phyloP scores from a whole-genome alignment of 1,284 basidiomycete genomes.

The Pseudozyma tsukubaensis region DNA sequence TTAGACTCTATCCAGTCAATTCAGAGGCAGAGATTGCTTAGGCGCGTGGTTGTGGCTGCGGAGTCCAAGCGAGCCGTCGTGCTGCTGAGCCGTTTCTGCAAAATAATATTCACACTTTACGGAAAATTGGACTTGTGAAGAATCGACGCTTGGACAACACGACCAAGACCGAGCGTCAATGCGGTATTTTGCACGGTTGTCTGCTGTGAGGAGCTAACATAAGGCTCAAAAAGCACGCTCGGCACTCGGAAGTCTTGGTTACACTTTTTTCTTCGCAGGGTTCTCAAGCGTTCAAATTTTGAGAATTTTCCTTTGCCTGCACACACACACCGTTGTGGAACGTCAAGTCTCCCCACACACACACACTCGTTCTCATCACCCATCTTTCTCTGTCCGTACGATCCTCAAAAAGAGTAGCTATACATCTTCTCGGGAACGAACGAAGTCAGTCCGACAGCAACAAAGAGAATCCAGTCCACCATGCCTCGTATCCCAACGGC shows the following conservation, averaged over 20 bases:
- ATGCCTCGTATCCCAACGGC: slow-evolving; percentile 54
- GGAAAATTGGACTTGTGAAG: too few species aligned
- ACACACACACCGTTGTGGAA: not conserved
- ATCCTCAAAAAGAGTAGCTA: not conserved
- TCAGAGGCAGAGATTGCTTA: too few species aligned
- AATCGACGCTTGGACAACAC: too few species aligned
- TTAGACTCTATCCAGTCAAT: too few species aligned
- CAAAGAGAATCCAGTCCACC: not conserved
- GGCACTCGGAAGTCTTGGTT: slow-evolving; percentile 13
- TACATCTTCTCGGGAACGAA: not conserved
- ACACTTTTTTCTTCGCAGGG: not conserved
- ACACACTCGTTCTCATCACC: not conserved
- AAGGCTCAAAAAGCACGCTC: not conserved
- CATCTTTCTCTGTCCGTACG: too few species aligned
- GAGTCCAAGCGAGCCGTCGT: too few species aligned
- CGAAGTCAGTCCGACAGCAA: not conserved
- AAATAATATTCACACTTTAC: too few species aligned
- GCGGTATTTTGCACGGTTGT: too few species aligned
- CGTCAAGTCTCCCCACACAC: not conserved
- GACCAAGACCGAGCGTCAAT: too few species aligned
- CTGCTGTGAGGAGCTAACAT: too few species aligned
- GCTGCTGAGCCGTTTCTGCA: too few species aligned
- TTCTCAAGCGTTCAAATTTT: slow-evolving; percentile 18
- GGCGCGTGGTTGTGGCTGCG: too few species aligned
- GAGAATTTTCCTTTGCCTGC: slow-evolving; percentile 24